These are phyloP conservation scores for Solidago caesia DNA, from an alignment of 129 eudicot species.

Conservation along the genomic window DNA sequence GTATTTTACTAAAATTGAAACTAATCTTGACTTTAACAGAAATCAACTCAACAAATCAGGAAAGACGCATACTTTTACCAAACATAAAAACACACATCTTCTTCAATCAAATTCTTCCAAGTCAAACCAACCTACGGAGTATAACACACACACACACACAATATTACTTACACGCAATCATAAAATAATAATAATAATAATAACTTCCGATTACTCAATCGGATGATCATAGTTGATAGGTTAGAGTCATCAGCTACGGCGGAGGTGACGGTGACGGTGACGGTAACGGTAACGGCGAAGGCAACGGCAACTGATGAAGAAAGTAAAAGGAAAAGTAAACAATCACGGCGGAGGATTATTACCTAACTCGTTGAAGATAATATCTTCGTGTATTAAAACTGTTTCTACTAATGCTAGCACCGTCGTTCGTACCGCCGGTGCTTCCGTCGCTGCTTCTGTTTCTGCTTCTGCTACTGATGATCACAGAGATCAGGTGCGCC, in stretches of 20 bases:
- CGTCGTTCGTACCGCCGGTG: conserved; percentile 68
- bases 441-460: conserved; percentile 61
- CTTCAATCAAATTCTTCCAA: conserved; percentile 23
- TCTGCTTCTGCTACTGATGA: conserved; percentile 52
- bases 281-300: conserved; percentile 37
- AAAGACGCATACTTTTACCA: not conserved
- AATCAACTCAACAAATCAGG: conserved; percentile 15
- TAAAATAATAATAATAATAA: not conserved
- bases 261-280: conserved; percentile 43
- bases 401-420: conserved; percentile 77
- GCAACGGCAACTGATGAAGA: conserved; percentile 49
- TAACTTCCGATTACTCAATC: conserved; percentile 28
- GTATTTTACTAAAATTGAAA: conserved; percentile 10
- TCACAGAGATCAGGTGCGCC: conserved; percentile 54
- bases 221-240: conserved; percentile 53
- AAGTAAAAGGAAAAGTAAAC: conserved; percentile 42
- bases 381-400: conserved; percentile 66
- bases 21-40: conserved; percentile 25
- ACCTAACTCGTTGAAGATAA: conserved; percentile 62
- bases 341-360: conserved; percentile 31
- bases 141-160: conserved; percentile 20
- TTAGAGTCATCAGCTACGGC: conserved; percentile 53
- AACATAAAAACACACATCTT: not conserved
- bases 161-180: conserved; percentile 37
- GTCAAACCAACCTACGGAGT: conserved; percentile 20